Base-by-base conservation (phyloP, 805 yeast genomes). In the Yamadazyma nakazawae region DNA sequence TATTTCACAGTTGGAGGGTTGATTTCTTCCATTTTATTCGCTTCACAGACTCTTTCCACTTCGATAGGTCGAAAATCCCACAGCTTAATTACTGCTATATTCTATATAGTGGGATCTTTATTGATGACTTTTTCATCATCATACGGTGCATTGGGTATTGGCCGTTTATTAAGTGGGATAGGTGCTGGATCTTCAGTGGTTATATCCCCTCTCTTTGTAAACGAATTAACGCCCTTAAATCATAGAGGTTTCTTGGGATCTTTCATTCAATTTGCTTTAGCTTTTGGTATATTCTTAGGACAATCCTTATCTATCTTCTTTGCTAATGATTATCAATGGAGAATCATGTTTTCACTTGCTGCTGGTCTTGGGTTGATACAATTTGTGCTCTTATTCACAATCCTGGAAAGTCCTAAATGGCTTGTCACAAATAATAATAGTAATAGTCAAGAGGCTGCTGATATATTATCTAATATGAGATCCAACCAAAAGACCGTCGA, bases 321-420 rank as follows among this genome's bases (percentile, higher is more conserved):
- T 63, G 55, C 70, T 11, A 67, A 68, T 49, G 64, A 62, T 46
- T 57, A 60, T 44, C 65, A 67, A 47, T 72, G 76, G 76, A 59
- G 75, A 34, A 42, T 46, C 28, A 54, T 71, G 7, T 71, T 69
- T 46, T 48, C 56, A 9, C 50, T 61, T 40, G 66, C 66, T 1
- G 51, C 55, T 11, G 28, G 45, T 0, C 42, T 69, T 13, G 71
- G 62, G 0, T 36, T 60, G 1, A 28, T 55, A 26, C 72, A 68
- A 47, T 66, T 64, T 44, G 17, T 57, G 2, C 52, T 63, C 19
- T 50, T 69, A n/a, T 67, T 67, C 53, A 59, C 72, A 5, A 63
- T 64, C 3, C 59, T 59, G 1, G 76, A 72, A 50, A 66, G 72
- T 21, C 76, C 76, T 2, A 71, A 70, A 53, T 72, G 76, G 76